Percentiles rank a stretch among this genome's conserved stretches.
Conservation (phyloP, 257 asterid genomes). For the Mentha longifolia region DNA sequence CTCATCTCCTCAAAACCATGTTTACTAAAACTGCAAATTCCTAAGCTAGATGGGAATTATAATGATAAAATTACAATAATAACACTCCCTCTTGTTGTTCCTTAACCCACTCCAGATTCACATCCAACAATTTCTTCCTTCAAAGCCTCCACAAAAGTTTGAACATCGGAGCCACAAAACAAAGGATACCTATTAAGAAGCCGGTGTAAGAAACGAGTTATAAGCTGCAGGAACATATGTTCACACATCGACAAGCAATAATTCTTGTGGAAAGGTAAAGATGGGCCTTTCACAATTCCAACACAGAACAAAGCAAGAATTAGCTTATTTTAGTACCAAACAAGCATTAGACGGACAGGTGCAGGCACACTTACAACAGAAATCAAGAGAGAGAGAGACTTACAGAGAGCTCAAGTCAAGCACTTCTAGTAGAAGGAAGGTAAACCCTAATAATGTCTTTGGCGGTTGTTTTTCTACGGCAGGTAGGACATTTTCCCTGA, state of each 20-base stretch:
- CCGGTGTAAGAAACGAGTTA: not conserved
- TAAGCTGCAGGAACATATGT: not conserved
- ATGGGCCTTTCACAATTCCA: no score
- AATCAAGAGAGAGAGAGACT: not conserved
- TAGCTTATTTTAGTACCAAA: no score
- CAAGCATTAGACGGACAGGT: not conserved
- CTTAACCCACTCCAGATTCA: not conserved
- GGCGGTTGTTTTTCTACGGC: constrained; percentile 69
- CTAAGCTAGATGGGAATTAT: not conserved
- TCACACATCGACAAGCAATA: no score
- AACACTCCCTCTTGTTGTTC: not conserved
- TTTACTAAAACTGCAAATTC: not conserved
- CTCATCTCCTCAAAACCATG: not conserved
- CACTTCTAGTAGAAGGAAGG: constrained; percentile 69
- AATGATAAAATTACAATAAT: not conserved
- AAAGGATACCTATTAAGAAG: not conserved
- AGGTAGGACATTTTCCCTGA: constrained; percentile 87
- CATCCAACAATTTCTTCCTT: not conserved
- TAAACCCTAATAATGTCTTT: constrained; percentile 78
- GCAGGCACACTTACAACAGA: not conserved
- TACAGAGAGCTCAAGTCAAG: constrained; percentile 48
- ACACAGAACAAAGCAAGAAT: not conserved
- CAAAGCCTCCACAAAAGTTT: not conserved
- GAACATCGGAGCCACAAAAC: not conserved
- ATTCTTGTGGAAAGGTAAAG: no score